Evolutionary conservation across 2,329 filamentous ascomycete species (phyloP), one percentile per base, ranked within the genome.

Genomic region (Sporothrix brunneoviolacea): DNA sequence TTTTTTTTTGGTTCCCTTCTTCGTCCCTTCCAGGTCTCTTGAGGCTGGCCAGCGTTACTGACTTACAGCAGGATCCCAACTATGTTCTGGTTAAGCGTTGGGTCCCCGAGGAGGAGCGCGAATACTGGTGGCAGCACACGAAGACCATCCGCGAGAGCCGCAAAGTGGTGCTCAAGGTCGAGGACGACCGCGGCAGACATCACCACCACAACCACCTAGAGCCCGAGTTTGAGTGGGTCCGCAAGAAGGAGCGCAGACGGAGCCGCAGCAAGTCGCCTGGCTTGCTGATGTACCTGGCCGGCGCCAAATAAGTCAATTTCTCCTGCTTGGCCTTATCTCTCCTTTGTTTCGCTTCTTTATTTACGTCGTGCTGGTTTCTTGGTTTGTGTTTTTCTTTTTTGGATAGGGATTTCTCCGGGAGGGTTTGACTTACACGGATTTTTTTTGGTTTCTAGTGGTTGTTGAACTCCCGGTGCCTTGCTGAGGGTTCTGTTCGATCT

Each of bases 81-180:
- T 90, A 80, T 58, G 71, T 90, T 50, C 66, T 91, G 53, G 85
- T 90, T 68, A 86, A 55, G 66, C 75, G 81, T 50, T 87, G 80
- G 80, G 80, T 90, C 46, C 77, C 80, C 4, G 82, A 88, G 58
- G 77, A 79, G 54, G 79, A 88, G 62, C 86, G 88, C 60, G 78
- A 88, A 52, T 70, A 80, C 51, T 75, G 89, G 43, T 91, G 86
- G 76, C 76, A 79, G 38, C 84, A 90, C 66, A 88, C 86, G 3
- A 75, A 74, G 54, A 69, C 75, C 38, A 64, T 88, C 55, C 81
- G 82, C n/a, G 77, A 82, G 60, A 74, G 72, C 62, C 70, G 73
- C 7, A 73, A 70, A 59, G 63, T 72, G 37, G 65, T 75, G 15
- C 64, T 75, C 51, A 61, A 66, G 49, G 67, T 80, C 43, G 74